Evolutionary conservation across 345 rosid species (phyloP), one percentile per base, ranked within the genome.

Genomic region (Pseudoturritis turrita): DNA sequence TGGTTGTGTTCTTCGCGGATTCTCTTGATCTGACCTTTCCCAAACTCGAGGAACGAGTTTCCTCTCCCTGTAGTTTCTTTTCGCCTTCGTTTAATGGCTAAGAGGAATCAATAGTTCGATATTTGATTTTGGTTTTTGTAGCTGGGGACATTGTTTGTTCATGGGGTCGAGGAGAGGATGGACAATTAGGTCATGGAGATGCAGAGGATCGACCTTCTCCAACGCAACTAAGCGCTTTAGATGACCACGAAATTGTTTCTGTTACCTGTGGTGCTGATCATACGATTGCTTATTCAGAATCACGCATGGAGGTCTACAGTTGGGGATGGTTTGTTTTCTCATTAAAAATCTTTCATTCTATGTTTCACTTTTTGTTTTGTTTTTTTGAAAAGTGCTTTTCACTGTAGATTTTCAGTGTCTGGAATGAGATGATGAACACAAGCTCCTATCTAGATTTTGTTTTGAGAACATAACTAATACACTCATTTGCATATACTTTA

Each of bases 81-180:
- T n/a, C n/a, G n/a, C n/a, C n/a, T n/a, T n/a, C n/a, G n/a, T n/a
- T n/a, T n/a, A n/a, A n/a, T n/a, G n/a, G n/a, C 47, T 39, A 13
- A 14, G 65, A 23, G 44, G 1, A 6, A 21, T 0, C 33, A 29
- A 29, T 19, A 1, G 31, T 36, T 58, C 14, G 45, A 37, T 52
- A 49, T 62, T 72, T 40, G 10, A 62, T 73, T 81, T 11, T 25
- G 3, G 31, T 14, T 61, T 62, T 78, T 65, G 25, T 83, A 95
- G 99, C 96, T 83, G 99, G 91, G 67, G 86, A 87, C 78, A 73
- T 85, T 40, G 85, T 95, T 69, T 95, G 99, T 75, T 85, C 99
- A 10, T 91, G 96, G 97, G 99, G 99, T 60, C 73, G 99, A 77
- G 99, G 99, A 25, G 99, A 91, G 75, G 99, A 95, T 82, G 99